Percentiles rank a stretch among this genome's conserved stretches.
These are phyloP conservation scores for Graphiopsis chlorocephala DNA, from an alignment of 2,329 filamentous ascomycete genomes.

Conservation along the genomic window DNA sequence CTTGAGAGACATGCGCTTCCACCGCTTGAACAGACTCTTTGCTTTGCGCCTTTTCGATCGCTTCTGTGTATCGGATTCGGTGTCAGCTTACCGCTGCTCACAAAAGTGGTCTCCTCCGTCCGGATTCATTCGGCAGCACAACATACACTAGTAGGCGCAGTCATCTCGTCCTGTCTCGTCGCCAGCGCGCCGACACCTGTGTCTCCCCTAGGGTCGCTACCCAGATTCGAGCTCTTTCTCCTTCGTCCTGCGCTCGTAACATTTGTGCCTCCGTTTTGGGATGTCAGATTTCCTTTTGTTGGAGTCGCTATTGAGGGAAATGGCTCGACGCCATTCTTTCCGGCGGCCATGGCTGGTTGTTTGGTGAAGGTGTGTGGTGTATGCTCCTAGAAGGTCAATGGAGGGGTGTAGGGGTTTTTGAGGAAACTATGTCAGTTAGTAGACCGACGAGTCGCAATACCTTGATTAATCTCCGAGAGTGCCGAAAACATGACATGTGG, in stretches of 20 bases:
- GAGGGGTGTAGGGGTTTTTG: neutral
- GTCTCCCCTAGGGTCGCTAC: conserved; percentile 53
- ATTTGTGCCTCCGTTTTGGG: conserved; percentile 4
- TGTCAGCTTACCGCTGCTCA: conserved; percentile 17
- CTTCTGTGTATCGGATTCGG: conserved; percentile 29
- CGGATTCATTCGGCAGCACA: conserved; percentile 5
- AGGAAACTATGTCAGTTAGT: neutral
- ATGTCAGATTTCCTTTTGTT: neutral
- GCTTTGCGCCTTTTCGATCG: conserved; percentile 48
- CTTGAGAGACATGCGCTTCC: conserved; percentile 45
- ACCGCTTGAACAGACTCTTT: conserved; percentile 44
- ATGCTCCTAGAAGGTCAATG: neutral
- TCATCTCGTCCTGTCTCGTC: conserved; percentile 33
- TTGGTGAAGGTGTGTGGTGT: neutral
- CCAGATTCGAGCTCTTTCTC: conserved; percentile 40
- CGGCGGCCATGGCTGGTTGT: neutral
- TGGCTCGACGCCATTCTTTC: conserved; percentile 6
- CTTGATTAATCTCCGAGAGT: neutral
- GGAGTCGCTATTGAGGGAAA: conserved; percentile 10
- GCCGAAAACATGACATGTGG: neutral
- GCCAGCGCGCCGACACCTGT: conserved; percentile 51
- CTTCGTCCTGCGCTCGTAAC: neutral
- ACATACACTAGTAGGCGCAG: conserved; percentile 5
- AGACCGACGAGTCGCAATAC: neutral
- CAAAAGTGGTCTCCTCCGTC: conserved; percentile 9